These are phyloP conservation scores for Fusarium citri DNA, from an alignment of 2,329 filamentous ascomycete genomes.

Conservation along the genomic window DNA sequence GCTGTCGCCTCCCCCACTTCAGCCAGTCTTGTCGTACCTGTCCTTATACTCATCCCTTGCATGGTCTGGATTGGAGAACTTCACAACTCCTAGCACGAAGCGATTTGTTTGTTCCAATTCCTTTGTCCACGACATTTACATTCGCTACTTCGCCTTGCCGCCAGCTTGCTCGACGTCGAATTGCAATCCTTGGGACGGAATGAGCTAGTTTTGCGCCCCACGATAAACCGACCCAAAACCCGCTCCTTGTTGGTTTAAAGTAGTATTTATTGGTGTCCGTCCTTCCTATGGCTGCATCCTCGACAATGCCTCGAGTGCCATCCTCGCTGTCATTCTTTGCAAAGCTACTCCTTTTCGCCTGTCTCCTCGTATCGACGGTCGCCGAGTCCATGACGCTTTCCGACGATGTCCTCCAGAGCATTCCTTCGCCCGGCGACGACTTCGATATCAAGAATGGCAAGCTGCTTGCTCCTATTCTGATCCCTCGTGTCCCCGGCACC, in stretches of 20 bases:
- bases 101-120: conserved; percentile 19
- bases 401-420: conserved; percentile 75
- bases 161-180: conserved; percentile 3
- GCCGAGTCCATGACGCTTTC: conserved; percentile 69
- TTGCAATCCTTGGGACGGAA: conserved; percentile 31
- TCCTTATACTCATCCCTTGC: conserved; percentile 32
- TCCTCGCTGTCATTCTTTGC: conserved; percentile 33
- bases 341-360: conserved; percentile 32
- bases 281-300: conserved; percentile 32
- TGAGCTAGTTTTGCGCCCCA: conserved; percentile 41
- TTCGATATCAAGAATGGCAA: conserved; percentile 82
- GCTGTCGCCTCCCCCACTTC: conserved; percentile 24
- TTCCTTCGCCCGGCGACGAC: conserved; percentile 78
- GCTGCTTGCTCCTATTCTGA: conserved; percentile 86
- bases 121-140: conserved; percentile 14
- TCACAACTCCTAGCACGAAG: conserved; percentile 32
- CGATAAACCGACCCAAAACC: conserved; percentile 35
- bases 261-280: conserved; percentile 32
- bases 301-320: conserved; percentile 34
- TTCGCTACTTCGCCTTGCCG: conserved; percentile 2
- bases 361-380: conserved; percentile 43
- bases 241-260: conserved; percentile 33
- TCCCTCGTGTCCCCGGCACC: conserved; percentile 89
- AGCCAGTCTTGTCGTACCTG: conserved; percentile 18
- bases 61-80: conserved; percentile 30